Percentiles rank a stretch among this genome's conserved stretches.
These are phyloP conservation scores for Noccaea bulbosa DNA, from an alignment of 345 rosid species.

Conservation along the genomic window DNA sequence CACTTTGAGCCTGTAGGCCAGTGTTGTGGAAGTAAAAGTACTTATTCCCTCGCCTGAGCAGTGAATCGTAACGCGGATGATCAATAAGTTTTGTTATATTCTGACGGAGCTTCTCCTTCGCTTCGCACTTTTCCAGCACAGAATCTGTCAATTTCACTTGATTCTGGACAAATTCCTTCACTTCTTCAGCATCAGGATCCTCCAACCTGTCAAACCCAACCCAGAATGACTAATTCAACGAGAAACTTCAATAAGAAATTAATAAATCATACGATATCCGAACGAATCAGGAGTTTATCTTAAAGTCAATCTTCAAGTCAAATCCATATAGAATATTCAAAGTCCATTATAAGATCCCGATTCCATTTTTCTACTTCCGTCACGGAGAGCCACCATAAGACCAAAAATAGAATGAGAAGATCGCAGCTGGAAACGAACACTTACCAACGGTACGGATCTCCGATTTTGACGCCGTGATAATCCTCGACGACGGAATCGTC, in stretches of 20 bases:
- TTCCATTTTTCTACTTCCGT: not conserved
- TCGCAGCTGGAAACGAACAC: not conserved
- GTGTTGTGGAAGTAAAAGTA: conserved; percentile 84
- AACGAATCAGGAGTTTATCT: not conserved
- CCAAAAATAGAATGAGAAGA: not conserved
- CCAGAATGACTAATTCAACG: not conserved
- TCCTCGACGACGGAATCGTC: conserved; percentile 84
- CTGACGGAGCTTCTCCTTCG: conserved; percentile 63
- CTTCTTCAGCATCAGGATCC: conserved; percentile 89
- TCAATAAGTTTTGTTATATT: conserved; percentile 66
- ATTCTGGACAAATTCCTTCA: conserved; percentile 67
- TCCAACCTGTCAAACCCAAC: conserved; percentile 63
- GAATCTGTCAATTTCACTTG: conserved; percentile 74
- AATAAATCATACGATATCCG: not conserved
- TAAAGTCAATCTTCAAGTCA: conserved; percentile 34
- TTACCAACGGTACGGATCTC: conserved; percentile 92
- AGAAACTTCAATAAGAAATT: not conserved
- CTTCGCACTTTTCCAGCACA: conserved; percentile 63
- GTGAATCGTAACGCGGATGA: conserved; percentile 80
- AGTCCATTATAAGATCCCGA: conserved; percentile 4
- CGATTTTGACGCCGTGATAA: conserved; percentile 72
- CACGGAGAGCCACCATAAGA: not conserved
- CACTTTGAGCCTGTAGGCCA: conserved; percentile 84
- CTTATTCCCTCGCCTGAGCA: conserved; percentile 67
- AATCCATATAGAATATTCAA: not conserved